Percentiles rank a stretch among this genome's conserved stretches.
These are phyloP conservation scores for Zopfia rhizophila DNA, from an alignment of 2,329 filamentous ascomycete genomes.

Conservation along the genomic window DNA sequence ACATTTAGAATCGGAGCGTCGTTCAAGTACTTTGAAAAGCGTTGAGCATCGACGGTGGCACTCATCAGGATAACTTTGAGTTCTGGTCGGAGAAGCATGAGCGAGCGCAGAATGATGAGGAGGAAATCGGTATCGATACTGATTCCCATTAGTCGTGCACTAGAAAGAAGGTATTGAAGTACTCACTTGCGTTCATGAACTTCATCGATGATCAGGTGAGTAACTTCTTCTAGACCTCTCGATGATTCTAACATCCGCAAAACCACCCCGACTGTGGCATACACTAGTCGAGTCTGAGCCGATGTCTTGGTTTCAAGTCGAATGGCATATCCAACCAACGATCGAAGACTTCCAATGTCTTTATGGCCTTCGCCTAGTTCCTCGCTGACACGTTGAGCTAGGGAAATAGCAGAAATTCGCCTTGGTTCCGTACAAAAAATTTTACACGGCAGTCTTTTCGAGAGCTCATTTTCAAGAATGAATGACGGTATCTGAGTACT, in stretches of 20 bases:
- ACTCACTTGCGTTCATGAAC: conserved; percentile 82
- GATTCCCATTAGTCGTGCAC: conserved; percentile 21
- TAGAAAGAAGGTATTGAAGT: neutral
- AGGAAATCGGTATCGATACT: conserved; percentile 96
- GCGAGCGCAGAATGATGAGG: conserved; percentile 86
- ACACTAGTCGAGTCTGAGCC: conserved; percentile 84
- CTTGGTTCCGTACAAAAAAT: conserved; percentile 96
- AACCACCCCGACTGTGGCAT: conserved; percentile 91
- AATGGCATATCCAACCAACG: conserved; percentile 93
- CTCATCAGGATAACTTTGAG: conserved; percentile 97
- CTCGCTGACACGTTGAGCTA: conserved; percentile 92
- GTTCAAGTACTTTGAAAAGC: conserved; percentile 88
- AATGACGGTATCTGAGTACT: conserved; percentile 98
- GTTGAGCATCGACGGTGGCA: conserved; percentile 91
- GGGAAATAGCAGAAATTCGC: conserved; percentile 93
- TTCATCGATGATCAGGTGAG: conserved; percentile 95
- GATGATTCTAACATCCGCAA: conserved; percentile 96
- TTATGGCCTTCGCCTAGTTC: conserved; percentile 87
- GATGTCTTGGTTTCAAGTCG: conserved; percentile 88
- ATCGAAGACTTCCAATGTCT: conserved; percentile 83
- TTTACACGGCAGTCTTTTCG: conserved; percentile 83
- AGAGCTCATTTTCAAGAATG: conserved; percentile 87
- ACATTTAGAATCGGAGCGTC: conserved; percentile 89
- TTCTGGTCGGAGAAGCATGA: conserved; percentile 79
- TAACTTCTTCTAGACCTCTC: conserved; percentile 86